Conservation (phyloP, 768 basidiomycete species). For the Russula dissimulans region DNA sequence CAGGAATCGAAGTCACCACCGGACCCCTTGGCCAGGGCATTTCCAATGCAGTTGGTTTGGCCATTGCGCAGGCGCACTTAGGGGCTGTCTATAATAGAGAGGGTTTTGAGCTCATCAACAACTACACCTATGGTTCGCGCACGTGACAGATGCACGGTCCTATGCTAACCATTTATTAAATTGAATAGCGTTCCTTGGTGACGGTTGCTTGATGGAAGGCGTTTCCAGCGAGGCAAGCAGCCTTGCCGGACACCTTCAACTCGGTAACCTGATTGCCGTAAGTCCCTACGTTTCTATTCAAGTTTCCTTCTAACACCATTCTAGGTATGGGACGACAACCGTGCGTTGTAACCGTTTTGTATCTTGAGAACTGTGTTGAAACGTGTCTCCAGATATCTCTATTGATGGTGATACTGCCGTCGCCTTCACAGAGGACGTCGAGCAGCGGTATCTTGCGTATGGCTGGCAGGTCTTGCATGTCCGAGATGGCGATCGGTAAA, state of each 20-base stretch:
- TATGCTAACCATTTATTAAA: constrained; percentile 6
- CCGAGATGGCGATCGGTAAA: constrained; percentile 64
- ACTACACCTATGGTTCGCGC: constrained; percentile 76
- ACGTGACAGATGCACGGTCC: not conserved
- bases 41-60: constrained; percentile 86
- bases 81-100: constrained; percentile 87
- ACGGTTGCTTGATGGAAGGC: constrained; percentile 97
- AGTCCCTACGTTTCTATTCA: constrained; percentile 27
- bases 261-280: constrained; percentile 88
- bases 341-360: constrained; percentile 35
- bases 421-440: constrained; percentile 92
- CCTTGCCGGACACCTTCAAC: constrained; percentile 86
- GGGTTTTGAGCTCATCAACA: constrained; percentile 70
- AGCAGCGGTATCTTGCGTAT: constrained; percentile 79
- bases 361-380: constrained; percentile 9
- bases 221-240: constrained; percentile 88
- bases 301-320: constrained; percentile 15
- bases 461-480: constrained; percentile 92
- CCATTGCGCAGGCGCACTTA: constrained; percentile 87
- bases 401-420: constrained; percentile 90
- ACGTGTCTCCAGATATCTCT: constrained; percentile 63
- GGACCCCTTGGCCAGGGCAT: constrained; percentile 95
- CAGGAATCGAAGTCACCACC: constrained; percentile 85
- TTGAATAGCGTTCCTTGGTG: constrained; percentile 74
- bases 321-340: constrained; percentile 93